A percentile compares a stretch with the other conserved stretches of the same genome.
Evolutionary conservation across 1,284 basidiomycete species (phyloP).

Genomic region (Mycosarcoma maydis): DNA sequence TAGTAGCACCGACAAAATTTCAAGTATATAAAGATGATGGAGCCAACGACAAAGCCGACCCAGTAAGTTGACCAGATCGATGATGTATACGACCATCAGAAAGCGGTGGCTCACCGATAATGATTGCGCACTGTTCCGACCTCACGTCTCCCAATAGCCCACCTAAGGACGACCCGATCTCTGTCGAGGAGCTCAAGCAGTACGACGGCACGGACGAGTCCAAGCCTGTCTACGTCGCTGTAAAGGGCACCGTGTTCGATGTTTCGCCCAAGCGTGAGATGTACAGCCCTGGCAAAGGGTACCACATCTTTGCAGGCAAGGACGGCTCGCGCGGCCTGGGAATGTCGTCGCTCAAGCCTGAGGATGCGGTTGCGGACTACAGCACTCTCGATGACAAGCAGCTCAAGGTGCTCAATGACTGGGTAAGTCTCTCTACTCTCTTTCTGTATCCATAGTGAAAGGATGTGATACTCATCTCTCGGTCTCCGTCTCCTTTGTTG

Average conservation of each 20-base stretch:
- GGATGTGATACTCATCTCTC: too few relatives aligned
- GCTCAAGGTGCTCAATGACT: constrained; percentile 86
- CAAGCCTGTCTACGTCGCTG: constrained; percentile 84
- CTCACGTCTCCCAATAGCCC: constrained; percentile 68
- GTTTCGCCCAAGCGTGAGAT: constrained; percentile 80
- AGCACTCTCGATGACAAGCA: constrained; percentile 79
- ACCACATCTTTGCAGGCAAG: constrained; percentile 77
- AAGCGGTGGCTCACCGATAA: too few relatives aligned
- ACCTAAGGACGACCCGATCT: constrained; percentile 81
- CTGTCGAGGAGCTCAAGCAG: constrained; percentile 74
- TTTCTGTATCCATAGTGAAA: too few relatives aligned
- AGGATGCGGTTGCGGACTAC: constrained; percentile 90
- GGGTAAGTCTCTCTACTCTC: constrained; percentile 70
- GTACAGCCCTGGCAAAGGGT: constrained; percentile 70
- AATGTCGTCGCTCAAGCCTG: constrained; percentile 82
- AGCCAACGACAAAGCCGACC: constrained; percentile 54
- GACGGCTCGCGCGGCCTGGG: constrained; percentile 73
- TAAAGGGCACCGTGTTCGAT: constrained; percentile 88
- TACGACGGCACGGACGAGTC: constrained; percentile 76
- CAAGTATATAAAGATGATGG: constrained; percentile 49
- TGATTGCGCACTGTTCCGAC: neutral
- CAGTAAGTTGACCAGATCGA: too few relatives aligned
- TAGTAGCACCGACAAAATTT: too few relatives aligned
- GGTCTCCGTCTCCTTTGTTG: too few relatives aligned
- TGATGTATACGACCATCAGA: too few relatives aligned